A percentile compares a stretch with the other conserved stretches of the same genome.
Evolutionary conservation across 2,329 filamentous ascomycete genomes (phyloP).

Genomic region (Daldinia sp.): DNA sequence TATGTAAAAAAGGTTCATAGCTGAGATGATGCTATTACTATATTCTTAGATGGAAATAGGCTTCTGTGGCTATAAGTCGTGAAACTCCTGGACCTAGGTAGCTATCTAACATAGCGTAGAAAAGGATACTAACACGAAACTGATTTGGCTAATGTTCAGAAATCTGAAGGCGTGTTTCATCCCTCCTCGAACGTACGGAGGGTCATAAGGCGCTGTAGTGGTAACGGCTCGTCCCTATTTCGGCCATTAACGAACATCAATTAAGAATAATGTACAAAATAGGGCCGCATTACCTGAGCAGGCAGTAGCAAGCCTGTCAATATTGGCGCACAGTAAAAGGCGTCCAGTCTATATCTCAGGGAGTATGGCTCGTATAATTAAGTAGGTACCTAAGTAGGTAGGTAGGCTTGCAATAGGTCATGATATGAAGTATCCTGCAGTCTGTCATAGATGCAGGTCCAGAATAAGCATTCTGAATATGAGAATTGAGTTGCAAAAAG

Average conservation of each 20-base stretch:
- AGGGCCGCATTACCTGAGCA: slow-evolving; percentile 36
- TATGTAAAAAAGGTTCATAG: neutral
- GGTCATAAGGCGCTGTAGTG: slow-evolving; percentile 22
- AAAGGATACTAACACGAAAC: slow-evolving; percentile 16
- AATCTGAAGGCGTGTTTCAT: slow-evolving; percentile 16
- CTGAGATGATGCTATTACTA: neutral
- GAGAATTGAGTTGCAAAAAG: slow-evolving; percentile 21
- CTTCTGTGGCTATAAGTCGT: neutral
- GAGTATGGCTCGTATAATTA: slow-evolving; percentile 14
- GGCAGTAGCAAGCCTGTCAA: slow-evolving; percentile 10
- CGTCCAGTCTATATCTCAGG: neutral
- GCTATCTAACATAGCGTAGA: slow-evolving; percentile 4
- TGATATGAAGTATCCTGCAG: slow-evolving; percentile 9
- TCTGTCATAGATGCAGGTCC: slow-evolving; percentile 12
- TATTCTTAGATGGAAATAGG: neutral
- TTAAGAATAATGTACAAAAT: slow-evolving; percentile 26
- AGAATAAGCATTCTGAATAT: slow-evolving; percentile 17
- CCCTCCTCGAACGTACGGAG: slow-evolving; percentile 21
- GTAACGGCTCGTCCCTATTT: slow-evolving; percentile 43
- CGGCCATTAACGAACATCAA: slow-evolving; percentile 39
- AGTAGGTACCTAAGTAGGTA: too few relatives aligned
- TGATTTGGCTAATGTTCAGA: slow-evolving; percentile 15
- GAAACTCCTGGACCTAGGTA: slow-evolving; percentile 1
- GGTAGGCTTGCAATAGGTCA: slow-evolving; percentile 5
- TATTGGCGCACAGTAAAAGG: slow-evolving; percentile 7